Conservation (phyloP, 257 asterid genomes). For the Rubia yunnanensis region DNA sequence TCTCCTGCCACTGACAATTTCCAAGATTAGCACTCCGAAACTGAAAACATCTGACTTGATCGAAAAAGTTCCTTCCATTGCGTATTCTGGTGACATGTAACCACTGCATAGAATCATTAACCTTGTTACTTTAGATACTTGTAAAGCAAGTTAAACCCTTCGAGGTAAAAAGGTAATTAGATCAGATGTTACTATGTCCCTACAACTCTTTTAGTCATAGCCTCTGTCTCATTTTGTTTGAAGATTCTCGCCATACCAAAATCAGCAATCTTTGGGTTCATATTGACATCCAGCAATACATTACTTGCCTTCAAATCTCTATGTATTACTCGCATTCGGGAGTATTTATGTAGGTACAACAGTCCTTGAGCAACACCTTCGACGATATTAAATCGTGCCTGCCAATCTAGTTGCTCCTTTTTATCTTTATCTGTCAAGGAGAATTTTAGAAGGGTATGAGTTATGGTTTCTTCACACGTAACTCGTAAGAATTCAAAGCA, state of each 20-base stretch:
- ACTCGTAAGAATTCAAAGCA: too few species aligned
- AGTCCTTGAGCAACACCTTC: slow-evolving; percentile 17
- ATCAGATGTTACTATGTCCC: slow-evolving; percentile 33
- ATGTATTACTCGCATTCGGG: background rate
- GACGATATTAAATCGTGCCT: slow-evolving; percentile 22
- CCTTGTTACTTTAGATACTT: background rate
- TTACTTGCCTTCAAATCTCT: slow-evolving; percentile 6
- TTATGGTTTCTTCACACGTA: background rate
- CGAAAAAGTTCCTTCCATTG: slow-evolving; percentile 8
- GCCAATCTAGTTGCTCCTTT: slow-evolving; percentile 24
- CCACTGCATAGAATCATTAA: slow-evolving; percentile 27
- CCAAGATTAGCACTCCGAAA: slow-evolving; percentile 3
- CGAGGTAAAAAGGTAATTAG: background rate
- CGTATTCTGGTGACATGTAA: slow-evolving; percentile 14
- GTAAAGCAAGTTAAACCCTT: background rate
- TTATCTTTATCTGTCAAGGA: slow-evolving; percentile 19
- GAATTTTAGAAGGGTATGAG: background rate
- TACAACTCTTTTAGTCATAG: slow-evolving; percentile 40
- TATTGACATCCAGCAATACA: background rate
- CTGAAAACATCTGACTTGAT: slow-evolving; percentile 6
- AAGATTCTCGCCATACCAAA: slow-evolving; percentile 22
- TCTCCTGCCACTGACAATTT: slow-evolving; percentile 1
- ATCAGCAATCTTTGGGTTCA: slow-evolving; percentile 10
- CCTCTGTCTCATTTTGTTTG: slow-evolving; percentile 33
- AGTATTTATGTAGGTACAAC: background rate